These are phyloP conservation scores for Balamuthia mandrillaris DNA, from an alignment of 208 protist genomes.

Conservation along the genomic window DNA sequence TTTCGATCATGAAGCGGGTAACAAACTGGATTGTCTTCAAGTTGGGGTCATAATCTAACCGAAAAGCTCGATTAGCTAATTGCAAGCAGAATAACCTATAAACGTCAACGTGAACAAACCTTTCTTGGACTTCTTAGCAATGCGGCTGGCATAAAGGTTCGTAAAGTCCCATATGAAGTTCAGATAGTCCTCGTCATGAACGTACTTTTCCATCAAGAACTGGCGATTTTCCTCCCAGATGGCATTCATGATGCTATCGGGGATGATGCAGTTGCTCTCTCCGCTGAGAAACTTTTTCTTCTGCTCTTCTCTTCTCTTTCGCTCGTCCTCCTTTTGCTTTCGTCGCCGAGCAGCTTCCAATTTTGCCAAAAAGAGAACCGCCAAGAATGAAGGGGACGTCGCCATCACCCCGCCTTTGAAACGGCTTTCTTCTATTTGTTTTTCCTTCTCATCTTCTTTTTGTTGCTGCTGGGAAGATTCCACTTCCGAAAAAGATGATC, in stretches of 20 bases:
- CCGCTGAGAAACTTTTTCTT: not conserved
- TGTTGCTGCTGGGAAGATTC: too few relatives aligned
- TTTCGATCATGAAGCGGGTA: constrained; percentile 38
- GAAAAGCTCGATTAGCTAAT: too few relatives aligned
- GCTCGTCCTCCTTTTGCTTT: constrained; percentile 27
- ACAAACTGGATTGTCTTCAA: constrained; percentile 19
- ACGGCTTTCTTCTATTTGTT: not conserved
- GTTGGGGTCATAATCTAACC: too few relatives aligned
- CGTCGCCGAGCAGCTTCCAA: not conserved
- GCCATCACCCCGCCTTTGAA: constrained; percentile 21
- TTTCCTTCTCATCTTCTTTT: not conserved
- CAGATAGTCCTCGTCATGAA: constrained; percentile 26
- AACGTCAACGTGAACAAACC: too few relatives aligned
- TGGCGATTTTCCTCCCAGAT: constrained; percentile 27
- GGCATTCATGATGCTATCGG: not conserved
- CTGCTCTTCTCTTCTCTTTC: not conserved
- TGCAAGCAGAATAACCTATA: too few relatives aligned
- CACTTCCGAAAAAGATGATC: too few relatives aligned
- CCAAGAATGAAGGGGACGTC: constrained; percentile 26
- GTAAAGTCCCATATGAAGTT: constrained; percentile 38
- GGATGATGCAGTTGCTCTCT: not conserved
- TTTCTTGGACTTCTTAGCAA: too few relatives aligned
- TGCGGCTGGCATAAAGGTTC: too few relatives aligned
- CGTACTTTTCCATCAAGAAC: constrained; percentile 33
- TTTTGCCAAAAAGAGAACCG: constrained; percentile 26